Base-by-base conservation (phyloP, 371 early-diverging fungal species). In the Chytridiales sp. region DNA sequence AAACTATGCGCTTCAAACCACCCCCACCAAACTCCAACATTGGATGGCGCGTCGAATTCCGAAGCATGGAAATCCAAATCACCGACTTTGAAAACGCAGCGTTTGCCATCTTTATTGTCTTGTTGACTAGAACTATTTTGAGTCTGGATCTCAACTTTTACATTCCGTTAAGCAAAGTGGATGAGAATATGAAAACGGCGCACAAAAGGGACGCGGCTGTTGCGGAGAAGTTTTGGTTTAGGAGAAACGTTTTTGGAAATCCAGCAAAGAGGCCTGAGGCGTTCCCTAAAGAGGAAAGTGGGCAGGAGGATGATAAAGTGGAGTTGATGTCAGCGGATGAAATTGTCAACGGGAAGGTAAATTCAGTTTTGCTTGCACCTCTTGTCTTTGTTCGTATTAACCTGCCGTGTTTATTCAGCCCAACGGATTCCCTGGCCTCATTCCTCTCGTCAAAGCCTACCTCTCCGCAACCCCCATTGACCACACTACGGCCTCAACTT, bases 41-140 rank as follows among this genome's bases (percentile, higher is more conserved):
- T 58, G 98, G 98, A 1, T 99, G 99, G 99, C 85, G 98, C 46
- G 95, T 99, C 32, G 99, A 99, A 75, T 95, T 98, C 75, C 85
- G 99, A 32, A 86, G 94, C 50, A 95, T 98, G 92, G 99, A 99
- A 72, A 85, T 95, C 46, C 99, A 99, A 73, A 69, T 96, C 24
- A 97, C 97, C 0, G 97, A 97, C 62, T 95, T 94, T 75, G 99
- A 98, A 68, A 98, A 98, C 70, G 93, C 99, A 1, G 99, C 98
- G 3, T 97, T 91, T 69, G 81, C 94, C 11, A 83, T 95, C 41
- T 98, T 99, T 74, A 88, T 94, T 35, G 91, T 94, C 30, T 78
- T 99, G 17, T 74, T 98, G 38, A 90, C 95, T 4, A 83, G 97
- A 21, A 91, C 92, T 17, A 90, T 99, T 55, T 76, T 97, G 49